Evolutionary conservation across 2,329 filamentous ascomycete species (phyloP).

Genomic region (Fusarium sp.): DNA sequence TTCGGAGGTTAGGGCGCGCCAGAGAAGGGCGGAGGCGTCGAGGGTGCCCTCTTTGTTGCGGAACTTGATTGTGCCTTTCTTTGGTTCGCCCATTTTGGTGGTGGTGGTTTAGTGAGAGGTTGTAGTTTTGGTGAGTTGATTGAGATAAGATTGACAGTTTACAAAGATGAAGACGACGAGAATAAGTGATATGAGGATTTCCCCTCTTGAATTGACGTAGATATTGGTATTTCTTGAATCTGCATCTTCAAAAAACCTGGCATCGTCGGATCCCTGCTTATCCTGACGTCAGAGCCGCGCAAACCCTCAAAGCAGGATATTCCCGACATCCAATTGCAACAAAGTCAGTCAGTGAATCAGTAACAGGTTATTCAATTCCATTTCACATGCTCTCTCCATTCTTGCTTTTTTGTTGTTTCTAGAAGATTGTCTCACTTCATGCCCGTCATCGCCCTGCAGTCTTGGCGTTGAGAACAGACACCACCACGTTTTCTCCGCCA

Average conservation of each 20-base stretch:
- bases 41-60: constrained; percentile 50
- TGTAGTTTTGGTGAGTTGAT: not conserved
- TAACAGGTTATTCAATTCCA: not conserved
- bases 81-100: constrained; percentile 33
- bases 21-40: constrained; percentile 48
- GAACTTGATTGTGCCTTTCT: constrained; percentile 43
- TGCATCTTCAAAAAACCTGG: constrained; percentile 37
- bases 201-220: constrained; percentile 27
- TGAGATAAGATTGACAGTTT: not conserved
- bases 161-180: not conserved
- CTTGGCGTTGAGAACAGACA: constrained; percentile 11
- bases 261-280: constrained; percentile 35
- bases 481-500: constrained; percentile 24
- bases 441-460: not conserved
- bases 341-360: not conserved
- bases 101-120: not conserved
- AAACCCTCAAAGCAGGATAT: constrained; percentile 24
- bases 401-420: not conserved
- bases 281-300: constrained; percentile 41
- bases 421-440: not conserved
- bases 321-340: constrained; percentile 7
- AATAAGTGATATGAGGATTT: not conserved
- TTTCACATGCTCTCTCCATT: not conserved
- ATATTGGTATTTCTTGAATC: constrained; percentile 14
- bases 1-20: constrained; percentile 47